These are phyloP conservation scores for Theileria equi DNA, from an alignment of 169 alveolate species.

Conservation along the genomic window DNA sequence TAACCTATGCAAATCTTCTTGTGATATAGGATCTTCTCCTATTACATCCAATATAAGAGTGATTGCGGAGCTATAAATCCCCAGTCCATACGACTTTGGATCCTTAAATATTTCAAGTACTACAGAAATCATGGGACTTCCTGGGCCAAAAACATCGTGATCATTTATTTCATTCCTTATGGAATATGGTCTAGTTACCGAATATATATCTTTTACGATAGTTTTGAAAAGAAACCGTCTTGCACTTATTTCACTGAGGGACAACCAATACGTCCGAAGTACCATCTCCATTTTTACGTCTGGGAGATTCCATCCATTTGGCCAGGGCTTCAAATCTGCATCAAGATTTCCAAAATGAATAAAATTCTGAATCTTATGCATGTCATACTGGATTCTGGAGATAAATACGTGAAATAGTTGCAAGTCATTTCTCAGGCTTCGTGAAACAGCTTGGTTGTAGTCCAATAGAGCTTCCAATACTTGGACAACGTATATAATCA, in stretches of 20 bases:
- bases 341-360: slow-evolving; percentile 23
- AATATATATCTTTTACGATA: slow-evolving; percentile 24
- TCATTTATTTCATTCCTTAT: slow-evolving; percentile 49
- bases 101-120: slow-evolving; percentile 52
- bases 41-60: slow-evolving; percentile 70
- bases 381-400: slow-evolving; percentile 73
- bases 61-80: slow-evolving; percentile 67
- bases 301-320: slow-evolving; percentile 52
- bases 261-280: slow-evolving; percentile 55
- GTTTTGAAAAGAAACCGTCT: slow-evolving; percentile 56
- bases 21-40: slow-evolving; percentile 74
- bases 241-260: slow-evolving; percentile 40
- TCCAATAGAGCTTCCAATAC: slow-evolving; percentile 73
- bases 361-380: slow-evolving; percentile 62
- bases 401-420: slow-evolving; percentile 66
- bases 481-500: slow-evolving; percentile 67
- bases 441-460: slow-evolving; percentile 66
- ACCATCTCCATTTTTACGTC: slow-evolving; percentile 2
- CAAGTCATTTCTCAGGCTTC: slow-evolving; percentile 64
- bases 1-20: slow-evolving; percentile 61
- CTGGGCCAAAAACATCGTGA: slow-evolving; percentile 41
- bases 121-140: slow-evolving; percentile 47
- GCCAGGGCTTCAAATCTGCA: slow-evolving; percentile 22
- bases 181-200: slow-evolving; percentile 30
- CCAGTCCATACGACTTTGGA: slow-evolving; percentile 68